phyloP scores from a whole-genome alignment of 106 monocot genomes.

The Vanilla planifolia region DNA sequence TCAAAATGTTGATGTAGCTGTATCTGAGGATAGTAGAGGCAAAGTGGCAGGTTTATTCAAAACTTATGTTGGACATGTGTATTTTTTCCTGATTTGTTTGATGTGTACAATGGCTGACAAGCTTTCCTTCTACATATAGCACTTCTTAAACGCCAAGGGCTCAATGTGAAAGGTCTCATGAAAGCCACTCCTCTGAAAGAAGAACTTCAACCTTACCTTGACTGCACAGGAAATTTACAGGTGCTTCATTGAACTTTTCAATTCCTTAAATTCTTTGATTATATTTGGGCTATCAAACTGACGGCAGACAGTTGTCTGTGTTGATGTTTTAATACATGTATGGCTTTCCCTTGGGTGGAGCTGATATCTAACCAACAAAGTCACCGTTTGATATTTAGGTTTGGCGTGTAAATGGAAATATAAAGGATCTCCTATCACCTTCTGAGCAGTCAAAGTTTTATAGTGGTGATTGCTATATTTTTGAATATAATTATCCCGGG shows the following conservation, averaged over 20 bases:
- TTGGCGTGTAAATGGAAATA: constrained; percentile 81
- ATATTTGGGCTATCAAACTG: too few relatives aligned
- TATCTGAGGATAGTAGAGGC: constrained; percentile 85
- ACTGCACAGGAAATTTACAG: constrained; percentile 96
- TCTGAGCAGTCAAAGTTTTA: constrained; percentile 91
- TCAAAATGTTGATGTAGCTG: constrained; percentile 44
- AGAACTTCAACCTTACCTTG: constrained; percentile 93
- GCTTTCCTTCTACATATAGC: constrained; percentile 33
- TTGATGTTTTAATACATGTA: background rate
- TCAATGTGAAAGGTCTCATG: constrained; percentile 83
- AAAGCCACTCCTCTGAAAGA: constrained; percentile 89
- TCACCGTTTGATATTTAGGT: constrained; percentile 35
- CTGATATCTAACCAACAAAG: constrained; percentile 1
- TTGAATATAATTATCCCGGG: constrained; percentile 91
- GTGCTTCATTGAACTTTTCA: constrained; percentile 22
- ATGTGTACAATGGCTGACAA: background rate
- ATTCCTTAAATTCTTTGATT: too few relatives aligned
- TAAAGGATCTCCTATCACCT: constrained; percentile 64
- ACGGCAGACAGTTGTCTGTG: background rate
- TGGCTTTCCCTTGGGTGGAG: background rate
- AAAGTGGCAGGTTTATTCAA: constrained; percentile 79
- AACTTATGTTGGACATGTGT: background rate
- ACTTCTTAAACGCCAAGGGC: constrained; percentile 87
- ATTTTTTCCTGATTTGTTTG: background rate
- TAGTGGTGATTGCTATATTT: constrained; percentile 97